Conservation (phyloP, 495 filamentous ascomycete species). For the Chaetomidium leptoderma region DNA sequence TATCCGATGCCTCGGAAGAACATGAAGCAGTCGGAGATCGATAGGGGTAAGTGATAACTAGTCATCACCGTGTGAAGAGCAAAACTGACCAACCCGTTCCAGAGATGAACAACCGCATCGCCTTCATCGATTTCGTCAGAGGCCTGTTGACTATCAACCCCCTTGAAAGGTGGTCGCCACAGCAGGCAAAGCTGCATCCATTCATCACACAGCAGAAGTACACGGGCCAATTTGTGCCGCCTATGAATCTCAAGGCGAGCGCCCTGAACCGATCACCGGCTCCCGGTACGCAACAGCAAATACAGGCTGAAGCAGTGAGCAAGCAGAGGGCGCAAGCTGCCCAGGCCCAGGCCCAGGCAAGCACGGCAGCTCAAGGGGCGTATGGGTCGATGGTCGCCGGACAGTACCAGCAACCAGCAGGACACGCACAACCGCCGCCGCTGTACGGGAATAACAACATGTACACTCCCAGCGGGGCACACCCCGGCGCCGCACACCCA, state of each 20-base stretch:
- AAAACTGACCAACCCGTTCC: slow-evolving; percentile 11
- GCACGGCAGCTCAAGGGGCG: slow-evolving; percentile 49
- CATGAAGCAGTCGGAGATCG: slow-evolving; percentile 96
- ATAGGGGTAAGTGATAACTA: slow-evolving; percentile 67
- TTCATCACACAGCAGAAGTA: slow-evolving; percentile 99
- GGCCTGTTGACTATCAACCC: slow-evolving; percentile 93
- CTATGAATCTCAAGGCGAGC: slow-evolving; percentile 88
- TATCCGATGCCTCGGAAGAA: slow-evolving; percentile 99
- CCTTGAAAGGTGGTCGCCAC: slow-evolving; percentile 94
- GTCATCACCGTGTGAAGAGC: neutral
- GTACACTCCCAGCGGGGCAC: slow-evolving; percentile 62
- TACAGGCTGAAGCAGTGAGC: slow-evolving; percentile 85
- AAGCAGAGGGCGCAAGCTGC: slow-evolving; percentile 76
- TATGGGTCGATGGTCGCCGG: slow-evolving; percentile 38
- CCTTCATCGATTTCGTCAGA: slow-evolving; percentile 99
- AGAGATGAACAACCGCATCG: slow-evolving; percentile 97
- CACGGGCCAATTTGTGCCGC: slow-evolving; percentile 92
- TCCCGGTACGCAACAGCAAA: slow-evolving; percentile 95
- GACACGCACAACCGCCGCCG: slow-evolving; percentile 49
- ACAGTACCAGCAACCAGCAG: slow-evolving; percentile 43
- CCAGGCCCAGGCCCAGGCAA: slow-evolving; percentile 60
- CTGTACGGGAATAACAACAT: slow-evolving; percentile 67
- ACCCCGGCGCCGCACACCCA: slow-evolving; percentile 76
- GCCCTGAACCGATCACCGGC: slow-evolving; percentile 80
- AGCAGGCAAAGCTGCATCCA: slow-evolving; percentile 94